These are phyloP conservation scores for Apiotrichum siamense DNA, from an alignment of 1,284 basidiomycete genomes.

Conservation along the genomic window DNA sequence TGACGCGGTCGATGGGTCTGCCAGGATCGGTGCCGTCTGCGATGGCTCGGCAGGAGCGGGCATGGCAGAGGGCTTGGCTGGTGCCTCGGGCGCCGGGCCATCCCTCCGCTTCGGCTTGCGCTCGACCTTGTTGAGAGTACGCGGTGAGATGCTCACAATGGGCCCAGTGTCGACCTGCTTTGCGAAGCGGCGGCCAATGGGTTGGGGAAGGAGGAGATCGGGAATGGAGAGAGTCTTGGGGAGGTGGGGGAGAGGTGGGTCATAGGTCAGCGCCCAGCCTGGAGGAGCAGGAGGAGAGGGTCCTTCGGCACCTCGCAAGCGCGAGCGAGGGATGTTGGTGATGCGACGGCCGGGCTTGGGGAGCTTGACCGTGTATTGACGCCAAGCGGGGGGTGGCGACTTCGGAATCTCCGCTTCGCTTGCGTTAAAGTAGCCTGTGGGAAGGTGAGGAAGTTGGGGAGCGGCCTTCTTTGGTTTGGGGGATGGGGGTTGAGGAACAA, in stretches of 20 bases:
- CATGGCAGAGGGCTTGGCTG: background rate
- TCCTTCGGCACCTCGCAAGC: constrained; percentile 16
- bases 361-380: constrained; percentile 55
- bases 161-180: constrained; percentile 23
- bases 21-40: background rate
- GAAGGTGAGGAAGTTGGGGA: constrained; percentile 9
- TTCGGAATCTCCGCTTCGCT: constrained; percentile 36
- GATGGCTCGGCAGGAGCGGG: background rate
- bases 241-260: constrained; percentile 66
- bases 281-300: constrained; percentile 45
- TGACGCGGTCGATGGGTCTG: too few relatives aligned
- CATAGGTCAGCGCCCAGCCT: constrained; percentile 66
- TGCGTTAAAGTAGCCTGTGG: constrained; percentile 34
- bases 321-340: constrained; percentile 20
- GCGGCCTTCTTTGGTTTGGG: constrained; percentile 3
- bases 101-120: constrained; percentile 31
- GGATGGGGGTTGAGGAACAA: background rate
- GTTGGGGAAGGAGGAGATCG: constrained; percentile 57
- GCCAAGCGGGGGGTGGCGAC: constrained; percentile 52
- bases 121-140: constrained; percentile 26
- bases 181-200: constrained; percentile 27
- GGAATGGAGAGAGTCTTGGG: constrained; percentile 56
- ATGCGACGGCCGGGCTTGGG: constrained; percentile 49
- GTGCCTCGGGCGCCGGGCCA: background rate
- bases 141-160: constrained; percentile 34